Evolutionary conservation across 768 basidiomycete genomes (phyloP), one percentile per base, ranked within the genome.

Genomic region (Boletus rubescentipes): DNA sequence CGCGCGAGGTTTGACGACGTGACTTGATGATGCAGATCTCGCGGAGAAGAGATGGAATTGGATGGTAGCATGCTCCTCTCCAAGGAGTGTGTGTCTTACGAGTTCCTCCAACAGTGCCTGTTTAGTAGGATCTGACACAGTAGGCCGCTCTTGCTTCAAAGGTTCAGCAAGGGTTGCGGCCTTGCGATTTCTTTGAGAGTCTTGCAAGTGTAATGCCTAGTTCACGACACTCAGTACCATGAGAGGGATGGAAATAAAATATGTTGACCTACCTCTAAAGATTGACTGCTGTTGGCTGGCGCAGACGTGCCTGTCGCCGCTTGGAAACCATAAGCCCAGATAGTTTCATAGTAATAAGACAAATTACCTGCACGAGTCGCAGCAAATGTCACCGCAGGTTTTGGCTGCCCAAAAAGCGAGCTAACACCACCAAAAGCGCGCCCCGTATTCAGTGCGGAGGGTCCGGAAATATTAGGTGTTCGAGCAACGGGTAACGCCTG

Each of bases 181-280:
- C 26, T 26, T 26, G 14, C 87, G 80, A 44, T 81, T 81, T 63
- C 87, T 85, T n/a, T 75, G 68, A 57, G 90, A 91, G 64, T 91
- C 89, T 80, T 89, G 87, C 18, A 80, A 50, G 40, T 87, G 83
- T 38, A 91, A 67, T 79, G 90, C 89, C 87, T 89, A 55, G 20
- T 51, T 41, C 14, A 7, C 51, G 49, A 30, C 21, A 32, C 5
- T 57, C 26, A 60, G 9, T 31, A 37, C 42, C 37, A 46, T 12
- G 2, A 32, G 14, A 5, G 18, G 15, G 31, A 45, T 9, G 5
- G 18, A 36, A 26, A 6, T 26, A 26, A 26, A 26, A 26, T 26
- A 26, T 5, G 3, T 47, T 23, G 45, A 44, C 76, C 42, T 59
- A 85, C 90, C 77, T 87, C 91, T 57, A 89, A 82, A 15, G 91